Base-by-base conservation (phyloP, 2,329 filamentous ascomycete species). In the Penicillium brevicompactum region DNA sequence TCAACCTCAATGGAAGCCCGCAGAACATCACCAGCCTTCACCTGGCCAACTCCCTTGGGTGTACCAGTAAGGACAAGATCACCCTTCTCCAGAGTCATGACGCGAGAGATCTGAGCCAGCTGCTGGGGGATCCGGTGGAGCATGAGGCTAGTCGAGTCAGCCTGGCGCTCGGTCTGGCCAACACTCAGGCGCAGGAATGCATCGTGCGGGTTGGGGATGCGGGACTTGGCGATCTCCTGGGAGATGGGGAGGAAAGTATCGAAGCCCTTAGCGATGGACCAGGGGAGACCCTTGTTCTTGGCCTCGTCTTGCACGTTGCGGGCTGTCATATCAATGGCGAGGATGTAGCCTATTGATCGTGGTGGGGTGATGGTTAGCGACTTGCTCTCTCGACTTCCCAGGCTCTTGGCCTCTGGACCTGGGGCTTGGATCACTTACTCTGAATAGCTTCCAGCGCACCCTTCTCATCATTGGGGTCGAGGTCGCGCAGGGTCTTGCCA, bases 41-140 rank as follows among this genome's bases (percentile, higher is more conserved):
- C 92, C 18, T 87, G 82, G 1, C 94, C 94, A 1, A 99, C 94
- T 11, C 94, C 94, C 78, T 97, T 97, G 47, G 94, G 94, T 48
- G 94, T 99, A 16, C 94, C 94, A n/a, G 94, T 99, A 65, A 99
- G 78, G 46, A 99, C 86, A 68, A 99, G 87, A 74, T 99, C 94
- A 46, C 93, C 94, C 68, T 89, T 85, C 75, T 96, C 88, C 56
- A 99, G 81, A 8, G 91, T 92, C 92, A 97, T 97, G 55, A 97
- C 92, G 72, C 88, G 88, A 62, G 91, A 94, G 70, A 99, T 96
- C 78, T 97, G 92, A 68, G 88, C 90, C 69, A 99, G 75, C 61
- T 96, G 87, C 64, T 90, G 82, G 21, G 93, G 92, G 68, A 99
- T 94, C 55, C 84, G 83, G 82, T 96, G 96, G 56, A 99, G 84